phyloP scores from a whole-genome alignment of 371 early-diverging fungal species.

The Mucor lusitanicus region DNA sequence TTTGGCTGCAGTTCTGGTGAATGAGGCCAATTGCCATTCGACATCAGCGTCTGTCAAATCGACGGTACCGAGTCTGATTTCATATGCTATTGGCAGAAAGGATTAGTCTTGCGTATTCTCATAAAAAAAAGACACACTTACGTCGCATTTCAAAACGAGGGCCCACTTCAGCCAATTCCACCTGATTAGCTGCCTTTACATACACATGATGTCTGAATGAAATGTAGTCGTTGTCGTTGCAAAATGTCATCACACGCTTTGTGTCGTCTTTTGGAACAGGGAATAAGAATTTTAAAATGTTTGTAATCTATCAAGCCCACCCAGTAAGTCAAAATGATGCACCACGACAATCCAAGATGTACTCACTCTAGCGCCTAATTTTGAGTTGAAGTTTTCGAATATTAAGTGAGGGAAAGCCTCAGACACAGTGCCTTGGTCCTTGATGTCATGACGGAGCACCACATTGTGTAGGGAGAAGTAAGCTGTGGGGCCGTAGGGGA shows the following conservation, averaged over 20 bases:
- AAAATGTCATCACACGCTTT: conserved; percentile 96
- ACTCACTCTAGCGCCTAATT: conserved; percentile 83
- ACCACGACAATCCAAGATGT: too few species aligned
- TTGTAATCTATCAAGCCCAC: conserved; percentile 58
- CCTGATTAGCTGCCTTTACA: conserved; percentile 85
- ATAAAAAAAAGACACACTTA: conserved; percentile 32
- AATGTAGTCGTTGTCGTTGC: conserved; percentile 95
- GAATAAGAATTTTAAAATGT: conserved; percentile 93
- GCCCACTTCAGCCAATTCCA: conserved; percentile 95
- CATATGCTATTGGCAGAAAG: conserved; percentile 73
- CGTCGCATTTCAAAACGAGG: conserved; percentile 97
- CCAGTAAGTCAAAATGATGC: background rate
- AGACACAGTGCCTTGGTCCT: conserved; percentile 93
- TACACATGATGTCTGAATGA: conserved; percentile 98
- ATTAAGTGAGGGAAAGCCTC: conserved; percentile 97
- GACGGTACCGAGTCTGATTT: conserved; percentile 94
- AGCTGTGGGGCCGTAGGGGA: conserved; percentile 98
- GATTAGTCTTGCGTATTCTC: background rate
- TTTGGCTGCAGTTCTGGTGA: conserved; percentile 94
- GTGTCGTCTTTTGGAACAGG: conserved; percentile 96
- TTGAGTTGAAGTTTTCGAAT: conserved; percentile 90
- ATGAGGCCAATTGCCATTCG: conserved; percentile 97
- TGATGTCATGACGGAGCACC: conserved; percentile 95
- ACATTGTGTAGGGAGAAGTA: conserved; percentile 98
- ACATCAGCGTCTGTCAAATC: conserved; percentile 96